Percentiles rank a stretch among this genome's conserved stretches.
Evolutionary conservation across 352 stramenopile species (phyloP).

Genomic region (Globisporangium viniferum): DNA sequence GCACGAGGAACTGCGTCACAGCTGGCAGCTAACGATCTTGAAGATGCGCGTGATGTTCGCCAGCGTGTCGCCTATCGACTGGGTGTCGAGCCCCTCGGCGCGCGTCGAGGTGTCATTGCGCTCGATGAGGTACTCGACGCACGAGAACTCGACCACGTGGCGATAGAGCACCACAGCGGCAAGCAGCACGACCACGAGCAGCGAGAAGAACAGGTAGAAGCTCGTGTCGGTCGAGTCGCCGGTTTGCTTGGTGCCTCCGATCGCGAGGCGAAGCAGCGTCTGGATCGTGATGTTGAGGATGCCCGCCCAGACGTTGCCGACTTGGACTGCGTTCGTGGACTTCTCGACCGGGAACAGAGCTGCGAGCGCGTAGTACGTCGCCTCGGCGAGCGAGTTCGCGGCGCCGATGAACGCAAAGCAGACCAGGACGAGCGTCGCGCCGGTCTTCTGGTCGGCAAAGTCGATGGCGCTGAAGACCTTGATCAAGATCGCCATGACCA

Average conservation of each 20-base stretch:
- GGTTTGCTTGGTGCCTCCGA: constrained; percentile 40
- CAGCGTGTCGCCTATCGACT: constrained; percentile 29
- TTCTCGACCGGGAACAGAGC: constrained; percentile 63
- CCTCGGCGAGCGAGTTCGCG: constrained; percentile 53
- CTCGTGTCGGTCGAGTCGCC: constrained; percentile 27
- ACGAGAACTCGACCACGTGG: constrained; percentile 29
- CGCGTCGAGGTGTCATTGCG: constrained; percentile 34
- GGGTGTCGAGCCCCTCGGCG: constrained; percentile 28
- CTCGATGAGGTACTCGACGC: constrained; percentile 52
- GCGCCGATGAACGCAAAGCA: constrained; percentile 51
- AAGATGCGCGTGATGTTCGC: constrained; percentile 46
- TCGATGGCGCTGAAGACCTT: constrained; percentile 58
- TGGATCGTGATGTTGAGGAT: constrained; percentile 56
- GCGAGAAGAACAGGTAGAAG: constrained; percentile 67
- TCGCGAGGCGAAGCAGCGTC: constrained; percentile 48
- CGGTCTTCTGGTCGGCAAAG: constrained; percentile 45
- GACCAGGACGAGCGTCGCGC: constrained; percentile 47
- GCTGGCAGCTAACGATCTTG: constrained; percentile 46
- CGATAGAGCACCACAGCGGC: constrained; percentile 43
- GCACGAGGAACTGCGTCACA: constrained; percentile 48
- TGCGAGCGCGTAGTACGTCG: constrained; percentile 58
- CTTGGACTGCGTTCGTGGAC: constrained; percentile 66
- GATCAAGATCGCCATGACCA: constrained; percentile 52
- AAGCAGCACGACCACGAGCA: constrained; percentile 51
- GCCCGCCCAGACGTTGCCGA: constrained; percentile 49